phyloP scores from a whole-genome alignment of 2,329 filamentous ascomycete genomes.

The Purpureocillium takamizusanense region DNA sequence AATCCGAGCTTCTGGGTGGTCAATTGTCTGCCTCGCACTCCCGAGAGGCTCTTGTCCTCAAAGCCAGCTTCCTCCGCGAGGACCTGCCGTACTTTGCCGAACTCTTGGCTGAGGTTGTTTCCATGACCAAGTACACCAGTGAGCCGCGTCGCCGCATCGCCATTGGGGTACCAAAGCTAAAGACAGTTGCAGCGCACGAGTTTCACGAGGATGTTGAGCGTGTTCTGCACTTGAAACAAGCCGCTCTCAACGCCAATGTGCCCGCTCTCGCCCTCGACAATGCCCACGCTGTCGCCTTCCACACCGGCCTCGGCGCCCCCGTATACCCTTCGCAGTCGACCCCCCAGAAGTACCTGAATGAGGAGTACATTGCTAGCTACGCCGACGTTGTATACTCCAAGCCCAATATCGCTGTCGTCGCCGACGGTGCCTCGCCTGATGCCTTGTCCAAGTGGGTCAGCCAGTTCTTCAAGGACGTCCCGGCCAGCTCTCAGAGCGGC shows the following conservation, averaged over 20 bases:
- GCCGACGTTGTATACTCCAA: constrained; percentile 76
- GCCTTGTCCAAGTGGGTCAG: constrained; percentile 82
- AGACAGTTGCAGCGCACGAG: constrained; percentile 59
- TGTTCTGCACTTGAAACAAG: constrained; percentile 69
- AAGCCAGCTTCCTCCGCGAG: constrained; percentile 89
- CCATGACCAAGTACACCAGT: constrained; percentile 78
- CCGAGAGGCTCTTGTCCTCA: constrained; percentile 84
- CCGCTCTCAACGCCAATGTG: constrained; percentile 55
- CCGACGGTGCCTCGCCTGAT: constrained; percentile 71
- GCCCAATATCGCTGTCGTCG: constrained; percentile 83
- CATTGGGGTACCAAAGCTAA: not conserved
- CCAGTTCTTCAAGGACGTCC: constrained; percentile 77
- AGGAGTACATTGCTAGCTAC: constrained; percentile 65
- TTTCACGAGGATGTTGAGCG: constrained; percentile 80
- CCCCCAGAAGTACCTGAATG: constrained; percentile 72
- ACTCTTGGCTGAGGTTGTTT: constrained; percentile 84
- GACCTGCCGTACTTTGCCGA: constrained; percentile 97
- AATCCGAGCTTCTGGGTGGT: constrained; percentile 89
- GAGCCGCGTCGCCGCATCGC: constrained; percentile 23
- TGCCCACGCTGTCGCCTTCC: constrained; percentile 81
- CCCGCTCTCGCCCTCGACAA: constrained; percentile 70
- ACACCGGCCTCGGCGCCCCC: constrained; percentile 79
- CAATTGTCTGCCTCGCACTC: constrained; percentile 83
- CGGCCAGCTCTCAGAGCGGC: constrained; percentile 42
- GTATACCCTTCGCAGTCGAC: constrained; percentile 64